These are phyloP conservation scores for Austroboletus eburneus DNA, from an alignment of 768 basidiomycete genomes.

Conservation along the genomic window DNA sequence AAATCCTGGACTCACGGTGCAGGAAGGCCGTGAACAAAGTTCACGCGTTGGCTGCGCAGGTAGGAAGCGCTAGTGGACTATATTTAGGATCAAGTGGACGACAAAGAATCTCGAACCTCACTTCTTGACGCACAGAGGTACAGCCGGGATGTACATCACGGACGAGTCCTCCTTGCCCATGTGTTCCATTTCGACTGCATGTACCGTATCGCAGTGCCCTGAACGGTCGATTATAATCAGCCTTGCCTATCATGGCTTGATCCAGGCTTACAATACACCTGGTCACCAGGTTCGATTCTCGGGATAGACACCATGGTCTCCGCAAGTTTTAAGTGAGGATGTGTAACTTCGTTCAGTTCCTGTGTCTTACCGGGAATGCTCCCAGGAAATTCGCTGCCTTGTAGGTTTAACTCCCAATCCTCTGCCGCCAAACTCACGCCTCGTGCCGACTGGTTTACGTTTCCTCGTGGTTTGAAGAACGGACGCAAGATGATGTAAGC, in stretches of 20 bases:
- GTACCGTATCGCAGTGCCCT: slow-evolving; percentile 56
- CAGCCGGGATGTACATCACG: slow-evolving; percentile 54
- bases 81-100: not conserved
- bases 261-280: slow-evolving; percentile 48
- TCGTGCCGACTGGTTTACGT: not conserved
- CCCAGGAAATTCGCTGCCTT: slow-evolving; percentile 51
- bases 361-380: slow-evolving; percentile 50
- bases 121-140: slow-evolving; percentile 48
- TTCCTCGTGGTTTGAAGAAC: slow-evolving; percentile 47
- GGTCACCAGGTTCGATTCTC: slow-evolving; percentile 56
- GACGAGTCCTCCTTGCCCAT: slow-evolving; percentile 47
- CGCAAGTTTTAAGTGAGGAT: slow-evolving; percentile 58
- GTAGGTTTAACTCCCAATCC: slow-evolving; percentile 56
- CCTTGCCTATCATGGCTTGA: not conserved
- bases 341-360: slow-evolving; percentile 50
- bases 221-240: not conserved
- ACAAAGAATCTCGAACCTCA: slow-evolving; percentile 18
- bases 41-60: slow-evolving; percentile 45
- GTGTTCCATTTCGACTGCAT: slow-evolving; percentile 51
- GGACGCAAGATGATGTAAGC: slow-evolving; percentile 64
- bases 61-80: slow-evolving; percentile 38
- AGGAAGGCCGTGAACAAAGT: slow-evolving; percentile 46
- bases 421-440: slow-evolving; percentile 35
- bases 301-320: slow-evolving; percentile 58
- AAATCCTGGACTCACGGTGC: slow-evolving; percentile 37